These are phyloP conservation scores for Linnemannia schmuckeri DNA, from an alignment of 192 early-diverging fungal species.

Conservation along the genomic window DNA sequence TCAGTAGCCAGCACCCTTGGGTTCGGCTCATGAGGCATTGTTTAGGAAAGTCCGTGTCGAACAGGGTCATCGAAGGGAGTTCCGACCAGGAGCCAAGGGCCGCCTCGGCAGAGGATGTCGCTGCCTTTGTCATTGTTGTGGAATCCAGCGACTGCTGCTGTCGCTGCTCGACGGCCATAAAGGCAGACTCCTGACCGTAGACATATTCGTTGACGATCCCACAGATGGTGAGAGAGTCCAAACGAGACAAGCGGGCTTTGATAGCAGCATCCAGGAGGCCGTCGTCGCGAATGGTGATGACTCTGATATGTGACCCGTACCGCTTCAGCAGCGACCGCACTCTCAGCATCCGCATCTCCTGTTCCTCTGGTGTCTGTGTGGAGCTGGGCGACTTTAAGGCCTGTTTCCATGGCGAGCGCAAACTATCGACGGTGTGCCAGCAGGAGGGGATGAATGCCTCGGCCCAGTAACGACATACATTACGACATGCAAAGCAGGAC, in stretches of 20 bases:
- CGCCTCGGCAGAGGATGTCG: not conserved
- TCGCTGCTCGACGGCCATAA: not conserved
- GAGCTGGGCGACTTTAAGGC: not conserved
- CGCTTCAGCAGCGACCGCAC: not conserved
- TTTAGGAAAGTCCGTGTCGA: not conserved
- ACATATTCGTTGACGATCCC: not conserved
- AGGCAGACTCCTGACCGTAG: not conserved
- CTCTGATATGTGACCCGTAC: not conserved
- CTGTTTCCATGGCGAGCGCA: not conserved
- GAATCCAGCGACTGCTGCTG: not conserved
- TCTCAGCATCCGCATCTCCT: not conserved
- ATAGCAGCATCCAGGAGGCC: not conserved
- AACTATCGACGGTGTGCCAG: not conserved
- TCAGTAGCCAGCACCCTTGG: not conserved
- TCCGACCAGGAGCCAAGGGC: not conserved
- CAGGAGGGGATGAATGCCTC: not conserved
- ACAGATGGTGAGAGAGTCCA: not conserved
- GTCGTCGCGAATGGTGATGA: not conserved
- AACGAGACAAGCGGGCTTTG: not conserved
- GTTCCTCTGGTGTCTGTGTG: not conserved
- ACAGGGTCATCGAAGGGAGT: not conserved
- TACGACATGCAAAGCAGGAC: not conserved
- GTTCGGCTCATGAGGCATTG: not conserved
- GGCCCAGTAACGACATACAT: not conserved
- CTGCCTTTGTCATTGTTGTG: not conserved